Evolutionary conservation across 345 rosid genomes (phyloP).

Genomic region (Hibiscus trionum): DNA sequence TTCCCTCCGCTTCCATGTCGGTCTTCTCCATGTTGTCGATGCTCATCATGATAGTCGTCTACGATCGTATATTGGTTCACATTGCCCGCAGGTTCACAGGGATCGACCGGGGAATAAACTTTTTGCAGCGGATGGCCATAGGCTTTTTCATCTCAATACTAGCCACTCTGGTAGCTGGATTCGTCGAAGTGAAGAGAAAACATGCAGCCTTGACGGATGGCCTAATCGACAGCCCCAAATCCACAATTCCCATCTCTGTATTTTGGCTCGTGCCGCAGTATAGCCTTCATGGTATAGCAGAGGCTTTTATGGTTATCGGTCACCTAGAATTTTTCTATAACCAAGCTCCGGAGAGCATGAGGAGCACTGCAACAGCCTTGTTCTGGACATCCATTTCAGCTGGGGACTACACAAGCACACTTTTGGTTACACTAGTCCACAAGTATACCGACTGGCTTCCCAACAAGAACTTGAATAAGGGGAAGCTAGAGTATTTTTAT

Average conservation of each 20-base stretch:
- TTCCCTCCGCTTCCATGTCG: constrained; percentile 45
- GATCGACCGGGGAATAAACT: constrained; percentile 36
- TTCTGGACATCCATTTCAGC: constrained; percentile 34
- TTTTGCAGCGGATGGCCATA: constrained; percentile 42
- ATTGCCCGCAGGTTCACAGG: constrained; percentile 28
- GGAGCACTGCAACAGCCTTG: constrained; percentile 38
- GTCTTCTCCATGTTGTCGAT: constrained; percentile 38
- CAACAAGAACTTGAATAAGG: constrained; percentile 35
- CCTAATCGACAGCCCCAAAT: constrained; percentile 16
- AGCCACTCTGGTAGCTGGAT: constrained; percentile 44
- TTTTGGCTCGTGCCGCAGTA: constrained; percentile 51
- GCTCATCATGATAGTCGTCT: constrained; percentile 33
- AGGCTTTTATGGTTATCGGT: constrained; percentile 41
- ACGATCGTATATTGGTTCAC: constrained; percentile 35
- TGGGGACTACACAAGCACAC: constrained; percentile 39
- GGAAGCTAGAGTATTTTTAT: constrained; percentile 42
- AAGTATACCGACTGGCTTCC: constrained; percentile 47
- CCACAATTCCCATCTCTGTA: constrained; percentile 26
- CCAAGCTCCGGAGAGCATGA: constrained; percentile 54
- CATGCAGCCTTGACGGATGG: constrained; percentile 25
- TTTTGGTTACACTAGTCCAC: constrained; percentile 39
- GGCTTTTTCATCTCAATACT: constrained; percentile 36
- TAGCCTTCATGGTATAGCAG: constrained; percentile 40
- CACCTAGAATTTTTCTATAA: constrained; percentile 50
- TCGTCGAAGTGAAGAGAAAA: constrained; percentile 38